Conservation (phyloP, 768 basidiomycete genomes). For the Mycena latifolia region DNA sequence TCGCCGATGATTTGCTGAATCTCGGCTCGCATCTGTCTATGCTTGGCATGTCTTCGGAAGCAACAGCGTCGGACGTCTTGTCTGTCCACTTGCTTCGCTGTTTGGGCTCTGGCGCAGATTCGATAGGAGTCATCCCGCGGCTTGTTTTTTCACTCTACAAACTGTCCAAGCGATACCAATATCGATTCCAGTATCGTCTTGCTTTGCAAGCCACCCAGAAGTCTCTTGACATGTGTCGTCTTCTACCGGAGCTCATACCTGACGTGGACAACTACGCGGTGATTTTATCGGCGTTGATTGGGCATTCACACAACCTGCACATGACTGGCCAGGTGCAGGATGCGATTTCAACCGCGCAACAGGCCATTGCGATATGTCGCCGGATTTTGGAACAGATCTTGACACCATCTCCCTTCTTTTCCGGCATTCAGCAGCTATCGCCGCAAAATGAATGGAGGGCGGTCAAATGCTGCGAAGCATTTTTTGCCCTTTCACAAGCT, state of each 20-base stretch:
- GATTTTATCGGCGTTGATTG: background rate
- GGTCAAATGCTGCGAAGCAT: conserved; percentile 12
- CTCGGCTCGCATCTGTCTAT: conserved; percentile 4
- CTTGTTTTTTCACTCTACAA: background rate
- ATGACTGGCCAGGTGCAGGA: background rate
- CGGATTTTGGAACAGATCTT: background rate
- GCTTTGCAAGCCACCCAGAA: conserved; percentile 20
- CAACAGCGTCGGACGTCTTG: conserved; percentile 3
- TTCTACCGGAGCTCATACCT: background rate
- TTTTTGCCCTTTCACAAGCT: background rate
- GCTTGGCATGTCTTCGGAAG: conserved; percentile 16
- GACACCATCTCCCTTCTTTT: background rate
- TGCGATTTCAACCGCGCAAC: conserved; percentile 4
- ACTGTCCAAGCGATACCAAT: background rate
- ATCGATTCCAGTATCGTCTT: background rate
- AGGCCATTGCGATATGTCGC: background rate
- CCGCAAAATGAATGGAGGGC: conserved; percentile 11
- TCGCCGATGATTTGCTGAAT: conserved; percentile 1
- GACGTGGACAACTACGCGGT: background rate
- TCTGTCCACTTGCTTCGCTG: conserved; percentile 7
- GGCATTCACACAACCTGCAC: conserved; percentile 7
- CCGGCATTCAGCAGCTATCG: background rate
- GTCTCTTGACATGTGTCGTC: conserved; percentile 1
- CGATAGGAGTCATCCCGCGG: background rate
- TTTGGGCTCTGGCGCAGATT: background rate